These are phyloP conservation scores for Magnolia sinica DNA, from an alignment of 164 flowering plant species.

Conservation along the genomic window DNA sequence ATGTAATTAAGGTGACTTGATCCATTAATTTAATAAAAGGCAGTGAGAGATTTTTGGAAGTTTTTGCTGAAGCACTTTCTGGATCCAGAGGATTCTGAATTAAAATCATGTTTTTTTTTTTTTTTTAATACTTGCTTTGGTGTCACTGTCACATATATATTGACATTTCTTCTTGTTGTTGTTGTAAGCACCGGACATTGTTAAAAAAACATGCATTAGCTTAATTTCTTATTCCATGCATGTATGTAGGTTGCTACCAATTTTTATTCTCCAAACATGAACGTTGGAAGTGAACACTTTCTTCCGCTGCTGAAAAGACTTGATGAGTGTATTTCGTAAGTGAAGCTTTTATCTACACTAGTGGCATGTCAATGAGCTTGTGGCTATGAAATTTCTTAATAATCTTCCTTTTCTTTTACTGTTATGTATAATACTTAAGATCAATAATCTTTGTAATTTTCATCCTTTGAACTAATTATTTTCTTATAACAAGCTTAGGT, in stretches of 20 bases:
- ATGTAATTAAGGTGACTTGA: not conserved
- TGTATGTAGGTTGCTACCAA: conserved; percentile 73
- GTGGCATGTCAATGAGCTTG: not conserved
- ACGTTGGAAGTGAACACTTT: conserved; percentile 69
- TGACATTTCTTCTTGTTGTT: too few relatives aligned
- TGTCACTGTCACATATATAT: too few relatives aligned
- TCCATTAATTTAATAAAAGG: not conserved
- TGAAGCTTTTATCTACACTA: conserved; percentile 7
- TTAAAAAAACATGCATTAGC: too few relatives aligned
- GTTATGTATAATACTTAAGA: too few relatives aligned
- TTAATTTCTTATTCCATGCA: not conserved
- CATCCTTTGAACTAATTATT: conserved; percentile 5
- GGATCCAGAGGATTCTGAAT: too few relatives aligned
- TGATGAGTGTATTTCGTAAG: conserved; percentile 97
- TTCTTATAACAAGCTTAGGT: conserved; percentile 39
- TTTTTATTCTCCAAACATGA: conserved; percentile 83
- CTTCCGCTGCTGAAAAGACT: conserved; percentile 83
- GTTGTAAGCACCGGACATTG: too few relatives aligned
- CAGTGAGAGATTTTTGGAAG: too few relatives aligned
- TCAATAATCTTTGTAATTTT: too few relatives aligned
- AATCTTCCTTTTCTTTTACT: not conserved
- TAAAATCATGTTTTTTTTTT: too few relatives aligned
- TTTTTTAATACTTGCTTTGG: too few relatives aligned
- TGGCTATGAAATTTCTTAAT: not conserved
- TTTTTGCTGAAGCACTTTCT: too few relatives aligned